A percentile compares a stretch with the other conserved stretches of the same genome.
Conservation (phyloP, 345 rosid species). For the Sapria himalayana region DNA sequence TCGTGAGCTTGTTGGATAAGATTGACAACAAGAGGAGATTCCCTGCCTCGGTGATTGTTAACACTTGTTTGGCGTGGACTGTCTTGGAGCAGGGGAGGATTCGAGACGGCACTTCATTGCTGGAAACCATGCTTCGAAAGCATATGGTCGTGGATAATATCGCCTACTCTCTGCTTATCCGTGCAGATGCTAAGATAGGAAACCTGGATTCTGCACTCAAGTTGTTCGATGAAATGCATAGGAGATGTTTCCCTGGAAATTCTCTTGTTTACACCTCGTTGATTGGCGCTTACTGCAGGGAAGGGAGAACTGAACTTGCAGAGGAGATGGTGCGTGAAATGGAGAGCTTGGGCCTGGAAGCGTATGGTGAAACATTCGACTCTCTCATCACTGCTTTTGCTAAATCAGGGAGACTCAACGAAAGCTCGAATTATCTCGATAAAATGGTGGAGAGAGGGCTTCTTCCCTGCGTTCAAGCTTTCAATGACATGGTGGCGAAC, state of each 20-base stretch:
- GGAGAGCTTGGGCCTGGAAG: conserved; percentile 26
- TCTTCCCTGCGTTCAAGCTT: conserved; percentile 25
- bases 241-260: conserved; percentile 40
- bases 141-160: conserved; percentile 44
- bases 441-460: conserved; percentile 28
- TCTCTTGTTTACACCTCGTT: conserved; percentile 36
- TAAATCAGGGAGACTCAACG: conserved; percentile 22
- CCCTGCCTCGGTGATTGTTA: conserved; percentile 42
- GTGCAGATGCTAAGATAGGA: conserved; percentile 19
- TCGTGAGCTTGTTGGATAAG: conserved; percentile 33
- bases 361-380: conserved; percentile 37
- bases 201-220: conserved; percentile 28
- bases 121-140: conserved; percentile 55
- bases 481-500: conserved; percentile 31
- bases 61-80: conserved; percentile 27
- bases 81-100: conserved; percentile 32
- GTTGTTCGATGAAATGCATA: conserved; percentile 46
- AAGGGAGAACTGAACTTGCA: conserved; percentile 27
- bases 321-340: conserved; percentile 26
- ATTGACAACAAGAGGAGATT: conserved; percentile 50
- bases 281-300: conserved; percentile 22
- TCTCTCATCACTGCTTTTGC: conserved; percentile 32
- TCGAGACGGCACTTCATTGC: conserved; percentile 23
- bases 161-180: conserved; percentile 48
- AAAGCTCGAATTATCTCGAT: conserved; percentile 22